Conservation (phyloP, 169 alveolate species). For the Plasmodium chabaudi region DNA sequence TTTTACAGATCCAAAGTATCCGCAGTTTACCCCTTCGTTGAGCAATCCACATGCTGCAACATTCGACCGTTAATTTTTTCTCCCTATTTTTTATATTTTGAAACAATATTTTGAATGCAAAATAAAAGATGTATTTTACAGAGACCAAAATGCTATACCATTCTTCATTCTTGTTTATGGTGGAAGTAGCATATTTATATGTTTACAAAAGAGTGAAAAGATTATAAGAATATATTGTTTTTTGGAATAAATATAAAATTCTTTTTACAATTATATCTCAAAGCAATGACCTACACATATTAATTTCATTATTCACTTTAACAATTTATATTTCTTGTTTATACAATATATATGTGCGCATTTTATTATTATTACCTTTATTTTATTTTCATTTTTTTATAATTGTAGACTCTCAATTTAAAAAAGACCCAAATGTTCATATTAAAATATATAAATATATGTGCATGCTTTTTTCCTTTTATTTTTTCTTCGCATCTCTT, state of each 20-base stretch:
- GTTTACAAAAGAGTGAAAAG: too few relatives aligned
- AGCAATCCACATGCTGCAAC: constrained; percentile 65
- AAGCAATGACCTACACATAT: too few relatives aligned
- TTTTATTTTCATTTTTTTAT: constrained; percentile 1
- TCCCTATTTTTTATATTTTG: constrained; percentile 14
- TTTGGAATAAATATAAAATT: too few relatives aligned
- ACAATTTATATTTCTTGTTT: too few relatives aligned
- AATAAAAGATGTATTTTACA: background rate
- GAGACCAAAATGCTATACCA: too few relatives aligned
- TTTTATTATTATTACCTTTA: background rate
- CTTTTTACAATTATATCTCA: too few relatives aligned
- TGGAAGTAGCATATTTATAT: too few relatives aligned
- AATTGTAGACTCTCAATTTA: background rate
- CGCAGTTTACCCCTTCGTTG: constrained; percentile 70
- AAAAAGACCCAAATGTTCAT: background rate
- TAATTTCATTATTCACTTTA: too few relatives aligned
- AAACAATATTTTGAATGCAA: constrained; percentile 5
- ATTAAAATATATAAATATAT: background rate
- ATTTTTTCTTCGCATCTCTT: background rate
- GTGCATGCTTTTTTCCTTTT: background rate
- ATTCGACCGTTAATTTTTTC: constrained; percentile 61
- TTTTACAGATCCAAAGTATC: constrained; percentile 55
- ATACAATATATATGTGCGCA: too few relatives aligned
- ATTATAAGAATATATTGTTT: too few relatives aligned
- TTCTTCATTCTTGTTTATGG: too few relatives aligned